phyloP scores from a whole-genome alignment of 805 yeast species.

The Dipodascus geniculatus region DNA sequence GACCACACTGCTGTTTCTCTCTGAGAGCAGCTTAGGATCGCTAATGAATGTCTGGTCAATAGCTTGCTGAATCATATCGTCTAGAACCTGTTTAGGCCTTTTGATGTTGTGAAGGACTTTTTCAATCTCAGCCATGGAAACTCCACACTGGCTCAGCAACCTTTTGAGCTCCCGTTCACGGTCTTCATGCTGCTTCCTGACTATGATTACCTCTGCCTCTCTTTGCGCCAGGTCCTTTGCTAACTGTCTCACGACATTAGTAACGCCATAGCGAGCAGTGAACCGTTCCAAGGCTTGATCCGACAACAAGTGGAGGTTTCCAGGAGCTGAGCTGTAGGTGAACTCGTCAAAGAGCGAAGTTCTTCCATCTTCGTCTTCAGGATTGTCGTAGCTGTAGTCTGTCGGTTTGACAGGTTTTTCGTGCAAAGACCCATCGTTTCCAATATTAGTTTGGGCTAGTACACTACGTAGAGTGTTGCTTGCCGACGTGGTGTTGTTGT shows the following conservation, averaged over 20 bases:
- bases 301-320: constrained; percentile 27
- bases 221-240: constrained; percentile 37
- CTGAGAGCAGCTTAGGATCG: not conserved
- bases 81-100: constrained; percentile 13
- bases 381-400: not conserved
- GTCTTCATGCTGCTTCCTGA: constrained; percentile 23
- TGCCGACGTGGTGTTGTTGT: not conserved
- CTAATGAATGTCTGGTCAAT: constrained; percentile 5
- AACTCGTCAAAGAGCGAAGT: constrained; percentile 15
- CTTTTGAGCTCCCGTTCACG: constrained; percentile 21
- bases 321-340: constrained; percentile 21
- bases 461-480: not conserved
- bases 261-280: constrained; percentile 25
- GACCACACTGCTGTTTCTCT: not conserved
- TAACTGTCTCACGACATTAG: constrained; percentile 33
- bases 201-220: constrained; percentile 34
- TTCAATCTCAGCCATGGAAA: constrained; percentile 20
- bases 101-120: constrained; percentile 15
- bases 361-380: not conserved
- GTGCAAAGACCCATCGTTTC: not conserved
- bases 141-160: constrained; percentile 20
- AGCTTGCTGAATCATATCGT: constrained; percentile 17
- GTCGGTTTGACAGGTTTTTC: not conserved
- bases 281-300: constrained; percentile 24
- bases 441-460: not conserved